Conservation (phyloP, 2,329 filamentous ascomycete genomes). For the Ceratocystiopsis brevicomis region DNA sequence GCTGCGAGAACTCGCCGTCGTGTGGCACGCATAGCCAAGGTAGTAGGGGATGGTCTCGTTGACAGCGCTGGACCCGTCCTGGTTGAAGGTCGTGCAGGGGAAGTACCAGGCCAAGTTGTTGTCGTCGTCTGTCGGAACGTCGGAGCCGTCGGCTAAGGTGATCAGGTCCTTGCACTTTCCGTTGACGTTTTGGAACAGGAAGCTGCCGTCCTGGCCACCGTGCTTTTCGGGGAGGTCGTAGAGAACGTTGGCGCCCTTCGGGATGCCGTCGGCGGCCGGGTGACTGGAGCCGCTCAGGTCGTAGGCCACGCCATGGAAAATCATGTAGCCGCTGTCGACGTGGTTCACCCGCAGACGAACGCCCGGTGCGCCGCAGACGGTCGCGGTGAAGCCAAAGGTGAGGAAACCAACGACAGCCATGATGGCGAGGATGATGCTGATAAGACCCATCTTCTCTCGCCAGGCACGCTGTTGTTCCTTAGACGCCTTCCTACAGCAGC, state of each 20-base stretch:
- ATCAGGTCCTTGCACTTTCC: slow-evolving; percentile 89
- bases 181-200: slow-evolving; percentile 96
- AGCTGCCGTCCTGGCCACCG: slow-evolving; percentile 82
- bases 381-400: slow-evolving; percentile 86
- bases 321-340: slow-evolving; percentile 71
- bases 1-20: slow-evolving; percentile 45
- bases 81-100: slow-evolving; percentile 77
- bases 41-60: slow-evolving; percentile 63
- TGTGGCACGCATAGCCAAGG: slow-evolving; percentile 77
- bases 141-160: slow-evolving; percentile 47
- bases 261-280: slow-evolving; percentile 62
- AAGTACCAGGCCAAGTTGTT: slow-evolving; percentile 89
- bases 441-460: slow-evolving; percentile 94
- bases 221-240: slow-evolving; percentile 70
- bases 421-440: slow-evolving; percentile 80
- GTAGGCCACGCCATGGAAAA: slow-evolving; percentile 85
- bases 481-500: slow-evolving; percentile 69
- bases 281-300: slow-evolving; percentile 62
- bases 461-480: slow-evolving; percentile 82
- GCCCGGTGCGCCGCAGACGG: slow-evolving; percentile 59
- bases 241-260: slow-evolving; percentile 55
- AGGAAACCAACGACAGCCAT: slow-evolving; percentile 83
- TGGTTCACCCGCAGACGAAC: slow-evolving; percentile 65
- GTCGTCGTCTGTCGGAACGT: slow-evolving; percentile 56
- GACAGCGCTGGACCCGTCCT: slow-evolving; percentile 67